A percentile compares a stretch with the other conserved stretches of the same genome.
Conservation (phyloP, 176 grass and related monocot genomes). For the Puccinellia tenuiflora region DNA sequence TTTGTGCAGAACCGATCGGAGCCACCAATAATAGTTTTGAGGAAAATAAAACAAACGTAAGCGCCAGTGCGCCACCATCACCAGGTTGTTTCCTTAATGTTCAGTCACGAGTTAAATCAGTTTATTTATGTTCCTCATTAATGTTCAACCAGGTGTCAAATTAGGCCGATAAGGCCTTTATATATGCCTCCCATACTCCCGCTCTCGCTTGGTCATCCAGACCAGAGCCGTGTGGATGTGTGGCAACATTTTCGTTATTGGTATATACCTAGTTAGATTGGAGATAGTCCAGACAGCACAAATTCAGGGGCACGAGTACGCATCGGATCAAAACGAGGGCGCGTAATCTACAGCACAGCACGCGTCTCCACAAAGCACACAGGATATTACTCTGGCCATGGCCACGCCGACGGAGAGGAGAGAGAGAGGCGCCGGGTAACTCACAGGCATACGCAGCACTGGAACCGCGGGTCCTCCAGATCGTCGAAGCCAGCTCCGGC, state of each 20-base stretch:
- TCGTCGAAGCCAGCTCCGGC: conserved; percentile 9
- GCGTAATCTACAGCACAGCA: not conserved
- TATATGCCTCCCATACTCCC: not conserved
- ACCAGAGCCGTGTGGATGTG: not conserved
- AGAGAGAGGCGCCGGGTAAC: not conserved
- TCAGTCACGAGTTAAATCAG: not conserved
- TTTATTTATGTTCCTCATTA: not conserved
- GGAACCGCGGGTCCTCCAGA: conserved; percentile 33
- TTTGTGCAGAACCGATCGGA: not conserved
- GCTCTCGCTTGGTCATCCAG: not conserved
- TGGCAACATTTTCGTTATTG: not conserved
- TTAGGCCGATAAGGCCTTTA: not conserved
- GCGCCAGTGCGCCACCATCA: not conserved
- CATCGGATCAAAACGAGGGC: not conserved
- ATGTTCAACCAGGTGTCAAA: not conserved
- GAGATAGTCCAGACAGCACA: not conserved
- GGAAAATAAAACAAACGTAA: not conserved
- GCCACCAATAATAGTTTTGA: not conserved
- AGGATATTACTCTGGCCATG: not conserved
- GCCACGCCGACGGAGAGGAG: not conserved
- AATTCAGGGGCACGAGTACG: not conserved
- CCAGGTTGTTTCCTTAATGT: not conserved
- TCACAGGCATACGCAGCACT: conserved; percentile 93
- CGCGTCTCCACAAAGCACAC: not conserved
- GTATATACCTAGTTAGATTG: not conserved